Percentiles rank a stretch among this genome's conserved stretches.
Conservation (phyloP, 1,284 basidiomycete species). For the Moesziomyces sp. region DNA sequence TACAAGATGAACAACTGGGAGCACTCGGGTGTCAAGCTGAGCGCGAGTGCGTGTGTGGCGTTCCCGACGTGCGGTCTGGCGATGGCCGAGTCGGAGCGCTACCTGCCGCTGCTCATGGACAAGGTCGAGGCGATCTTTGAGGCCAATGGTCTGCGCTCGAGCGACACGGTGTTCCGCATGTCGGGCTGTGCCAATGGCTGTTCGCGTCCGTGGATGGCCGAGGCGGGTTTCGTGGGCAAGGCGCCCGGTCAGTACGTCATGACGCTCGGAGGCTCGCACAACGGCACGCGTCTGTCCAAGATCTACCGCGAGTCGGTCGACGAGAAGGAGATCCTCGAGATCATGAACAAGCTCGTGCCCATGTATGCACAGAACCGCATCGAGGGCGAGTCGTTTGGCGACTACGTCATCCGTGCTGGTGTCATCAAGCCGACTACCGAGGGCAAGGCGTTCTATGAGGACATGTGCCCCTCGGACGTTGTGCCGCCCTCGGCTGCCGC, state of each 20-base stretch:
- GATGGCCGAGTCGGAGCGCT: constrained; percentile 94
- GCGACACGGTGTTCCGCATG: constrained; percentile 98
- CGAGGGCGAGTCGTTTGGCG: constrained; percentile 93
- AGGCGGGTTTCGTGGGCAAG: constrained; percentile 96
- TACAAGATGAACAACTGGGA: constrained; percentile 92
- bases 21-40: constrained; percentile 80
- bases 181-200: constrained; percentile 69
- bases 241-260: constrained; percentile 92
- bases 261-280: constrained; percentile 94
- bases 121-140: constrained; percentile 96
- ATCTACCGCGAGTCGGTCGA: constrained; percentile 89
- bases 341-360: constrained; percentile 91
- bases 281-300: constrained; percentile 93
- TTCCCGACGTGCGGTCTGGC: constrained; percentile 95
- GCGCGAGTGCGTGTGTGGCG: constrained; percentile 80
- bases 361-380: constrained; percentile 86
- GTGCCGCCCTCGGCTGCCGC: constrained; percentile 39
- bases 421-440: constrained; percentile 62
- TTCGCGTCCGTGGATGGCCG: constrained; percentile 85
- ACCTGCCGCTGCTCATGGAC: constrained; percentile 91
- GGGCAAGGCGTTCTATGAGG: constrained; percentile 61
- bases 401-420: constrained; percentile 80
- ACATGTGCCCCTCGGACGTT: constrained; percentile 51
- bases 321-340: constrained; percentile 91
- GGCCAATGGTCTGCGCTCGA: constrained; percentile 88